phyloP scores from a whole-genome alignment of 2,329 filamentous ascomycete species.

The Colletotrichum sp. region DNA sequence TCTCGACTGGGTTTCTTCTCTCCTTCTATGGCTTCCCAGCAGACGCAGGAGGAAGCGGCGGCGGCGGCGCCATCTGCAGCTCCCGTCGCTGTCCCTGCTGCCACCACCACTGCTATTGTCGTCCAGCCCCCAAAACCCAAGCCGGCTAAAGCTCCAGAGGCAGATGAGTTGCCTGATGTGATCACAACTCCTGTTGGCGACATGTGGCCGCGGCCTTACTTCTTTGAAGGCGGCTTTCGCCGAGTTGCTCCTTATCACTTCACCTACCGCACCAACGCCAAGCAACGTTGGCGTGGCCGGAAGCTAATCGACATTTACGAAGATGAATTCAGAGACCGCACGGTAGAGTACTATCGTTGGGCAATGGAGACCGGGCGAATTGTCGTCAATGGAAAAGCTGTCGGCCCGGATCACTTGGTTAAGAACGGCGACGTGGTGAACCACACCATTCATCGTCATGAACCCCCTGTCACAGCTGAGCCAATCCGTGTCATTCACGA shows the following conservation, averaged over 20 bases:
- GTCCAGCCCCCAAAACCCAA: background rate
- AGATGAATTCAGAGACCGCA: conserved; percentile 89
- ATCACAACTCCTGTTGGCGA: conserved; percentile 39
- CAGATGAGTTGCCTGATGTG: conserved; percentile 15
- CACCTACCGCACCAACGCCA: conserved; percentile 95
- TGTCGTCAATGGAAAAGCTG: conserved; percentile 75
- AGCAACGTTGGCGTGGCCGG: conserved; percentile 88
- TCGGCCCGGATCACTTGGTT: conserved; percentile 72
- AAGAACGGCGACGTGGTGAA: conserved; percentile 91
- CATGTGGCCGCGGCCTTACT: conserved; percentile 71
- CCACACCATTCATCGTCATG: conserved; percentile 93
- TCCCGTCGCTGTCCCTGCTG: background rate
- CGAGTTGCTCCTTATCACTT: conserved; percentile 87
- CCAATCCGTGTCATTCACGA: conserved; percentile 87
- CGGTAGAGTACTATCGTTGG: conserved; percentile 83
- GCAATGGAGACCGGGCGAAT: conserved; percentile 84
- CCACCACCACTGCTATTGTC: background rate
- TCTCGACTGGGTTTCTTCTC: background rate
- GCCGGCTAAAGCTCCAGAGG: background rate
- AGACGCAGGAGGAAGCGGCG: background rate
- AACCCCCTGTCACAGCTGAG: conserved; percentile 86
- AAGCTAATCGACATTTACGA: conserved; percentile 86
- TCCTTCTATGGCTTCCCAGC: conserved; percentile 3
- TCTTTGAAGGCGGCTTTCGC: conserved; percentile 81
- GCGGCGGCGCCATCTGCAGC: background rate